phyloP scores from a whole-genome alignment of 768 basidiomycete genomes.

The Boletus rubescentipes region DNA sequence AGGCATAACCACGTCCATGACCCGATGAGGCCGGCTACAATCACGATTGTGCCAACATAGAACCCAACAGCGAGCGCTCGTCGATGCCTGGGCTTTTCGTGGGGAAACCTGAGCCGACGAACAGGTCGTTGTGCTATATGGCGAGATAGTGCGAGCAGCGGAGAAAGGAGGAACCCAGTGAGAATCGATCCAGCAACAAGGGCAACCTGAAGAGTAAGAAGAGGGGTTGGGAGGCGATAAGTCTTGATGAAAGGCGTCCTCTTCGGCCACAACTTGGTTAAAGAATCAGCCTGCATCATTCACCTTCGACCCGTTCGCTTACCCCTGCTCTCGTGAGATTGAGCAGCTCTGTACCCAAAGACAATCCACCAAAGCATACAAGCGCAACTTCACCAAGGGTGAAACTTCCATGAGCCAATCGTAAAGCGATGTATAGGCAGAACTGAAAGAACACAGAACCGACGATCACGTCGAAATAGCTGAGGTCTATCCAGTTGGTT shows the following conservation, averaged over 20 bases:
- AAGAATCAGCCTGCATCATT: neutral
- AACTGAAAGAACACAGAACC: slow-evolving; percentile 87
- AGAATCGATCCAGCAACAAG: slow-evolving; percentile 90
- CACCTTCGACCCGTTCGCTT: slow-evolving; percentile 25
- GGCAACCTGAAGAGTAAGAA: slow-evolving; percentile 89
- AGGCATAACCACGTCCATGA: slow-evolving; percentile 92
- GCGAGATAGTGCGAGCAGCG: slow-evolving; percentile 86
- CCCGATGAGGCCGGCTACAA: slow-evolving; percentile 82
- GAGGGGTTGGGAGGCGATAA: slow-evolving; percentile 88
- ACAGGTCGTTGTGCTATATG: slow-evolving; percentile 87
- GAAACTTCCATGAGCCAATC: slow-evolving; percentile 92
- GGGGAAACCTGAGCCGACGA: slow-evolving; percentile 75
- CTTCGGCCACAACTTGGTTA: slow-evolving; percentile 68
- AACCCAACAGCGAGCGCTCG: slow-evolving; percentile 84
- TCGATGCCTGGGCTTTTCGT: slow-evolving; percentile 80
- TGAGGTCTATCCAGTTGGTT: slow-evolving; percentile 57
- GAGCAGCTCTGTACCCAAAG: slow-evolving; percentile 81
- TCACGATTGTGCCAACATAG: slow-evolving; percentile 70
- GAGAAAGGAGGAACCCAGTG: slow-evolving; percentile 93
- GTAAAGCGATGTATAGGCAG: slow-evolving; percentile 82
- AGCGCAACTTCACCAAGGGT: slow-evolving; percentile 92
- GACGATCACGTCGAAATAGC: slow-evolving; percentile 68
- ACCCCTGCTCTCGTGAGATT: slow-evolving; percentile 84
- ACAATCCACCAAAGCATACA: slow-evolving; percentile 86
- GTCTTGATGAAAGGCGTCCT: slow-evolving; percentile 86